A percentile compares a stretch with the other conserved stretches of the same genome.
Evolutionary conservation across 768 basidiomycete species (phyloP).

Genomic region (Mycena belliarum): DNA sequence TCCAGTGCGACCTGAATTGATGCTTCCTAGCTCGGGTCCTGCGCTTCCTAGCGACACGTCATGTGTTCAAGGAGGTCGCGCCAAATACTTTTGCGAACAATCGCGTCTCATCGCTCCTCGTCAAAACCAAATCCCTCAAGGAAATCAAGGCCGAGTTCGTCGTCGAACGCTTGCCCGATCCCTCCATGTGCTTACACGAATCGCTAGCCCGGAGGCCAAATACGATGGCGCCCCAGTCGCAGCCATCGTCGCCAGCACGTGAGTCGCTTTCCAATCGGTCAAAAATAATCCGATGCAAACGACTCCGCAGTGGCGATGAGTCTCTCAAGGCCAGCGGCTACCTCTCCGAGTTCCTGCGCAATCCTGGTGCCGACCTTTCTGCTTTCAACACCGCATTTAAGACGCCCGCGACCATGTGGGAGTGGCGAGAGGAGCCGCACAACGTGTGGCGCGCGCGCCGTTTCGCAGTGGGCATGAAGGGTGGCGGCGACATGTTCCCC

Average conservation of each 20-base stretch:
- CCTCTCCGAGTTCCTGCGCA: conserved; percentile 20
- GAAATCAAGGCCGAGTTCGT: conserved; percentile 34
- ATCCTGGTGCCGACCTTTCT: conserved; percentile 14
- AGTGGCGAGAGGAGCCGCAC: conserved; percentile 34
- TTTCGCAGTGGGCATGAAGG: conserved; percentile 31
- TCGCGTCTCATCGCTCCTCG: conserved; percentile 34
- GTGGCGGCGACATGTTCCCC: conserved; percentile 23
- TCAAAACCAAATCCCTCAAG: conserved; percentile 29
- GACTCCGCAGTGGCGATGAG: conserved; percentile 11
- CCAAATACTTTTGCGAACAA: conserved; percentile 40
- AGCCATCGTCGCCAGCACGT: conserved; percentile 18
- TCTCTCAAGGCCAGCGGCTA: conserved; percentile 18
- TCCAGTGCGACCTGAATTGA: not conserved
- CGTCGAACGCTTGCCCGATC: too few species aligned
- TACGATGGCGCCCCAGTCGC: conserved; percentile 19
- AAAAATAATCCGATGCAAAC: not conserved
- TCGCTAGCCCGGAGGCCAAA: conserved; percentile 18
- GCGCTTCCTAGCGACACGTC: conserved; percentile 36
- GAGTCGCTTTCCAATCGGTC: not conserved
- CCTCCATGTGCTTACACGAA: not conserved
- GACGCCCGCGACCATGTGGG: conserved; percentile 27
- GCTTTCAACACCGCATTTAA: conserved; percentile 30
- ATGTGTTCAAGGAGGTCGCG: conserved; percentile 37
- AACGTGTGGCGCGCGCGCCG: conserved; percentile 29
- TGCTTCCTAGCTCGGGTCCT: conserved; percentile 31